Percentiles rank a stretch among this genome's conserved stretches.
phyloP scores from a whole-genome alignment of 2,329 filamentous ascomycete genomes.

The Sporothrix protearum region DNA sequence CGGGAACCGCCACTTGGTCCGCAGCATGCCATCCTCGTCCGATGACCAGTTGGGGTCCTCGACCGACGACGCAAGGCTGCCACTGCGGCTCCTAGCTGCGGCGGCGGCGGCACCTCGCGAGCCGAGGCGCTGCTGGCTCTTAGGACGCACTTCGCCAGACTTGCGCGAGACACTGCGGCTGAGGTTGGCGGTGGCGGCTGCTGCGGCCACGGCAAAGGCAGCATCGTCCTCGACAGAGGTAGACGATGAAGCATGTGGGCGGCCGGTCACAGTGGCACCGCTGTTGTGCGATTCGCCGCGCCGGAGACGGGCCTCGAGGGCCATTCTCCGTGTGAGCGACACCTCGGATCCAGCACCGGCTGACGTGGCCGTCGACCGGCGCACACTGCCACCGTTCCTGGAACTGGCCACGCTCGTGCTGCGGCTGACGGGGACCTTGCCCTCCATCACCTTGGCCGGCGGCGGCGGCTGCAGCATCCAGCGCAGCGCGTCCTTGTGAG shows the following conservation, averaged over 20 bases:
- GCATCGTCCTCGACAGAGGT: slow-evolving; percentile 31
- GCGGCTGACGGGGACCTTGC: slow-evolving; percentile 67
- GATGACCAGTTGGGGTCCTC: slow-evolving; percentile 32
- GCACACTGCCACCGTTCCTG: slow-evolving; percentile 41
- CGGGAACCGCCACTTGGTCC: slow-evolving; percentile 27
- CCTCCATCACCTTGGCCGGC: slow-evolving; percentile 86
- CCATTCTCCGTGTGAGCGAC: slow-evolving; percentile 25
- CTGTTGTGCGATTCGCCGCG: slow-evolving; percentile 24
- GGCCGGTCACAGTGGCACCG: neutral
- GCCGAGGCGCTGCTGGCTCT: slow-evolving; percentile 17
- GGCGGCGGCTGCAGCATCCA: slow-evolving; percentile 96
- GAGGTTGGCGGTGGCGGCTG: slow-evolving; percentile 22
- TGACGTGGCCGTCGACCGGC: neutral
- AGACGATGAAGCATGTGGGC: slow-evolving; percentile 10
- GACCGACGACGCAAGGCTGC: slow-evolving; percentile 25
- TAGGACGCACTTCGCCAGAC: slow-evolving; percentile 6
- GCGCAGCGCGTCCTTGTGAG: slow-evolving; percentile 64
- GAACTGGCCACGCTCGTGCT: slow-evolving; percentile 57
- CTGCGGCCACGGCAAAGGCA: slow-evolving; percentile 28
- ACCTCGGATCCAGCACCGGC: slow-evolving; percentile 22
- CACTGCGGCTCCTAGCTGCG: slow-evolving; percentile 24
- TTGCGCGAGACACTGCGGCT: slow-evolving; percentile 30
- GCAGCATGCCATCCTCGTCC: slow-evolving; percentile 34
- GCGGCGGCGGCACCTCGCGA: neutral
- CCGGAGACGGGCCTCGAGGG: slow-evolving; percentile 24